These are phyloP conservation scores for Eucalyptus marginata DNA, from an alignment of 345 rosid species.

Conservation along the genomic window DNA sequence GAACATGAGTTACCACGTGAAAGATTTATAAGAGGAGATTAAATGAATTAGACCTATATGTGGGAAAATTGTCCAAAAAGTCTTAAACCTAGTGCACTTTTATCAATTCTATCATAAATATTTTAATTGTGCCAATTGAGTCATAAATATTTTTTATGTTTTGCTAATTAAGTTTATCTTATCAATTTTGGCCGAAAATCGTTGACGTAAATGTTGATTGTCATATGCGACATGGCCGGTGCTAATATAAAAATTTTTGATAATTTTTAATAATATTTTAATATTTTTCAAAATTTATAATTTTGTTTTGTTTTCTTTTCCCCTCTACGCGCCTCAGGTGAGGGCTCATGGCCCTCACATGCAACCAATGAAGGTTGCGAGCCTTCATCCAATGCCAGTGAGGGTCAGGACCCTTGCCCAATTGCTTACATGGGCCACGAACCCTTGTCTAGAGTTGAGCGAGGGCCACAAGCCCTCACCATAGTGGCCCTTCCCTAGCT, in stretches of 20 bases:
- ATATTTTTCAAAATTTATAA: too few species aligned
- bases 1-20: neutral
- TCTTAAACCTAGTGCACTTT: too few species aligned
- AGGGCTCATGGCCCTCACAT: neutral
- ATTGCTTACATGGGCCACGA: too few species aligned
- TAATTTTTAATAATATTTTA: too few species aligned
- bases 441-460: neutral
- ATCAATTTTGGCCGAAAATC: too few species aligned
- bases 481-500: neutral
- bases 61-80: neutral
- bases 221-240: rapidly evolving
- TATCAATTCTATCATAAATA: too few species aligned
- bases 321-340: neutral
- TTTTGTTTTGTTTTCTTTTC: too few species aligned
- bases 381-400: neutral
- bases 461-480: neutral
- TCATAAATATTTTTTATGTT: too few species aligned
- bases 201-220: rapidly evolving
- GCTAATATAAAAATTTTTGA: rapidly evolving
- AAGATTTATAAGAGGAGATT: neutral
- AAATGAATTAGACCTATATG: neutral
- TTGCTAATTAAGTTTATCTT: too few species aligned
- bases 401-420: neutral
- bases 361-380: rapidly evolving
- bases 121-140: too few species aligned